Evolutionary conservation across 2,329 filamentous ascomycete genomes (phyloP).

Genomic region (Hymenoscyphus fraxineus): DNA sequence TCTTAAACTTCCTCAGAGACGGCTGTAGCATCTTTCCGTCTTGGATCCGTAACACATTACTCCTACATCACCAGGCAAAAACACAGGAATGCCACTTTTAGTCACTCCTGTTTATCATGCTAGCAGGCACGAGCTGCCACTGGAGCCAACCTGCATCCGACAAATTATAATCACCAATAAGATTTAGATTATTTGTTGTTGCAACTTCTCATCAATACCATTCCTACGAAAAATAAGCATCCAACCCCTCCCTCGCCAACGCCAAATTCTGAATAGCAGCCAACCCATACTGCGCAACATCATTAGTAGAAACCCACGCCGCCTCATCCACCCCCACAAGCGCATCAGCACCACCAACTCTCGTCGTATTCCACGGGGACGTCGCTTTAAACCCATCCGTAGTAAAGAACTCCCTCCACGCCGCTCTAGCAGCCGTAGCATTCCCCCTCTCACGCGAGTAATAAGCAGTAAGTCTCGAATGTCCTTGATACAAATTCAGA

Average conservation of each 20-base stretch:
- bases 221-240: not conserved
- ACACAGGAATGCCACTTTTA: too few species aligned
- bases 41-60: too few species aligned
- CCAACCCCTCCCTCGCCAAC: slow-evolving; percentile 23
- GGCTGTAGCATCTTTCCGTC: too few species aligned
- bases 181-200: too few species aligned
- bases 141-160: too few species aligned
- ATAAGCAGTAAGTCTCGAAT: slow-evolving; percentile 56
- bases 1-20: too few species aligned
- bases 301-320: slow-evolving; percentile 54
- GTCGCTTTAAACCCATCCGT: slow-evolving; percentile 44
- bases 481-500: slow-evolving; percentile 50
- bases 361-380: slow-evolving; percentile 38
- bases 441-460: slow-evolving; percentile 44
- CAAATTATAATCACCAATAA: too few species aligned
- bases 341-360: slow-evolving; percentile 42
- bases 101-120: too few species aligned
- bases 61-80: too few species aligned
- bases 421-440: slow-evolving; percentile 44
- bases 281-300: slow-evolving; percentile 53
- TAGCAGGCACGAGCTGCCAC: too few species aligned
- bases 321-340: slow-evolving; percentile 51
- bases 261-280: slow-evolving; percentile 55
- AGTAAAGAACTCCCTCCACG: slow-evolving; percentile 52
- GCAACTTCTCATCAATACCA: not conserved